Evolutionary conservation across 805 yeast genomes (phyloP).

Genomic region (Starmerella ratchasimensis): DNA sequence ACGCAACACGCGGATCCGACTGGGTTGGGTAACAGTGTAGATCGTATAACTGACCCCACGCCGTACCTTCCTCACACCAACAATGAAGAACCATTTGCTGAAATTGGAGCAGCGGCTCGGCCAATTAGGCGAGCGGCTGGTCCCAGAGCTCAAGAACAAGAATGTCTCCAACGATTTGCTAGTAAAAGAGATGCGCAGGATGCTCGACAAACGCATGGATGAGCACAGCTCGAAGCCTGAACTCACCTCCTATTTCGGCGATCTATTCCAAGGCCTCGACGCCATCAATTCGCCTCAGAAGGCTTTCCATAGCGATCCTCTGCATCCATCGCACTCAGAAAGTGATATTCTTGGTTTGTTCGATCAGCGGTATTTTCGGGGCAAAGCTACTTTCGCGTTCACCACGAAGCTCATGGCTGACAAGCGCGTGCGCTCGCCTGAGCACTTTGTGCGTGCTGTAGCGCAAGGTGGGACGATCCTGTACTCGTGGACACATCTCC

Average conservation of each 20-base stretch:
- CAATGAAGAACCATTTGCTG: conserved; percentile 7
- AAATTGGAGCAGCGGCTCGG: conserved; percentile 15
- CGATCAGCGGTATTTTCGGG: conserved; percentile 21
- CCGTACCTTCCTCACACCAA: background rate
- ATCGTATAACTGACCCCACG: background rate
- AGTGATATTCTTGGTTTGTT: conserved; percentile 18
- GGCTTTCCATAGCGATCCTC: conserved; percentile 1
- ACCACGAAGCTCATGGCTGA: conserved; percentile 20
- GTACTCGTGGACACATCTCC: conserved; percentile 18
- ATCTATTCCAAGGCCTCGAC: conserved; percentile 18
- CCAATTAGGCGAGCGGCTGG: conserved; percentile 12
- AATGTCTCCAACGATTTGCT: conserved; percentile 7
- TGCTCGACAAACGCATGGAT: conserved; percentile 15
- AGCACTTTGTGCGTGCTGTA: conserved; percentile 19
- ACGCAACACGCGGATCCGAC: too few relatives aligned
- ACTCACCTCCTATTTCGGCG: conserved; percentile 16
- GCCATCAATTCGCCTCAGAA: conserved; percentile 4
- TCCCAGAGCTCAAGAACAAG: conserved; percentile 1
- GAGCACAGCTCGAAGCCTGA: conserved; percentile 14
- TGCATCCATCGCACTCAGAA: conserved; percentile 10
- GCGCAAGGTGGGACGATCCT: conserved; percentile 22
- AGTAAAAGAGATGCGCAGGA: conserved; percentile 14
- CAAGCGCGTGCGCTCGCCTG: conserved; percentile 15
- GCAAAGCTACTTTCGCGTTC: conserved; percentile 18
- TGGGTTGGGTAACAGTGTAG: too few relatives aligned